Percentiles rank a stretch among this genome's conserved stretches.
These are phyloP conservation scores for Daldinia caldariorum DNA, from an alignment of 495 filamentous ascomycete species.

Conservation along the genomic window DNA sequence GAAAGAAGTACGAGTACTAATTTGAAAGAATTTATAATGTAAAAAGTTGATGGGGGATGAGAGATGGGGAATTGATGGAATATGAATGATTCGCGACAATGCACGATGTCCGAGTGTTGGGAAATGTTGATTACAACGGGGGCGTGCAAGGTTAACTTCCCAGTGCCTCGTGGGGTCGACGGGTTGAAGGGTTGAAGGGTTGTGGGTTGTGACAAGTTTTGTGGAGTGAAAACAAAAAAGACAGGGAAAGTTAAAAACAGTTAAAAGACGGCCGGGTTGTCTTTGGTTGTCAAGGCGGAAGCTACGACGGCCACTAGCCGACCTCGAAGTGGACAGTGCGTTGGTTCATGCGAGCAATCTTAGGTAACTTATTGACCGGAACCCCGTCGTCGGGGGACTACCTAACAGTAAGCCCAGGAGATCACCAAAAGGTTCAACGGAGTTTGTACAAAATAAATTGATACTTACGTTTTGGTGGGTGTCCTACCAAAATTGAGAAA, in stretches of 20 bases:
- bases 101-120: slow-evolving; percentile 11
- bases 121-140: slow-evolving; percentile 4
- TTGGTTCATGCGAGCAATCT: slow-evolving; percentile 16
- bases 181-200: background rate
- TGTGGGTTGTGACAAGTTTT: background rate
- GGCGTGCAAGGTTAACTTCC: slow-evolving; percentile 17
- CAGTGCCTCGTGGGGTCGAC: slow-evolving; percentile 6
- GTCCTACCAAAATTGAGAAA: too few relatives aligned
- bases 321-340: slow-evolving; percentile 27
- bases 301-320: slow-evolving; percentile 8
- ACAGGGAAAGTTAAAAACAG: background rate
- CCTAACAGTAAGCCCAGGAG: too few relatives aligned
- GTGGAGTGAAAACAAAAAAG: slow-evolving; percentile 29
- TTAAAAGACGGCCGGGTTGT: slow-evolving; percentile 12
- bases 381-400: background rate
- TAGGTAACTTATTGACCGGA: slow-evolving; percentile 2
- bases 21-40: background rate
- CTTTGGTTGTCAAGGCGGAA: slow-evolving; percentile 13
- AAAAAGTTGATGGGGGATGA: slow-evolving; percentile 9
- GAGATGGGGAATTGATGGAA: slow-evolving; percentile 10
- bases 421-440: too few relatives aligned
- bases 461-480: too few relatives aligned
- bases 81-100: slow-evolving; percentile 23
- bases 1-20: background rate
- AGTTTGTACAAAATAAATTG: too few relatives aligned